These are phyloP conservation scores for Arthrobotrys pseudoclavata DNA, from an alignment of 2,329 filamentous ascomycete genomes.

Conservation along the genomic window DNA sequence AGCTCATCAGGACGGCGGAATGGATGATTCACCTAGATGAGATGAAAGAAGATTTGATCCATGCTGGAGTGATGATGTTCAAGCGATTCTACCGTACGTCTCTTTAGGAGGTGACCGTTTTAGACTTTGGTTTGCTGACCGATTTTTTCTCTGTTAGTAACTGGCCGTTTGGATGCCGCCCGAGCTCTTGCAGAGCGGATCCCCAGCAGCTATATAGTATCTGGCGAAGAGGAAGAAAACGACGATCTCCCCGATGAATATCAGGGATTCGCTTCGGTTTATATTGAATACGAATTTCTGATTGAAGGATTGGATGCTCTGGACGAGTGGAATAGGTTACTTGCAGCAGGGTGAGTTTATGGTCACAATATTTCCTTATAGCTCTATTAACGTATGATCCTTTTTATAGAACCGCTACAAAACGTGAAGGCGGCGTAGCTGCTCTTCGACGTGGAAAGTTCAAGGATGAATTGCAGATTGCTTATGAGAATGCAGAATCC, in stretches of 20 bases:
- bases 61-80: constrained; percentile 79
- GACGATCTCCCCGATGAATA: constrained; percentile 56
- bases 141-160: constrained; percentile 62
- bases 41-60: constrained; percentile 79
- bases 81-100: constrained; percentile 84
- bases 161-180: constrained; percentile 70
- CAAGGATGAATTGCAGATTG: constrained; percentile 56
- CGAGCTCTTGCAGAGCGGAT: constrained; percentile 71
- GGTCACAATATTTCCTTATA: neutral
- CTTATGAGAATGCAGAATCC: constrained; percentile 59
- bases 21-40: constrained; percentile 84
- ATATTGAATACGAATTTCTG: constrained; percentile 63
- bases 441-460: constrained; percentile 49
- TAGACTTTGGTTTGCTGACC: neutral
- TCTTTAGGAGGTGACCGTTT: neutral
- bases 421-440: constrained; percentile 48
- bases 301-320: constrained; percentile 62
- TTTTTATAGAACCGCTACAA: constrained; percentile 39
- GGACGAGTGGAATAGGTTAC: constrained; percentile 61
- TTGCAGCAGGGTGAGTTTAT: constrained; percentile 39
- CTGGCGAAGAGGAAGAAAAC: constrained; percentile 63
- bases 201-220: constrained; percentile 69
- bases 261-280: constrained; percentile 58
- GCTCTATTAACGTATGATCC: constrained; percentile 25
- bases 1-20: constrained; percentile 82